Base-by-base conservation (phyloP, 169 alveolate species). In the Besnoitia besnoiti region DNA sequence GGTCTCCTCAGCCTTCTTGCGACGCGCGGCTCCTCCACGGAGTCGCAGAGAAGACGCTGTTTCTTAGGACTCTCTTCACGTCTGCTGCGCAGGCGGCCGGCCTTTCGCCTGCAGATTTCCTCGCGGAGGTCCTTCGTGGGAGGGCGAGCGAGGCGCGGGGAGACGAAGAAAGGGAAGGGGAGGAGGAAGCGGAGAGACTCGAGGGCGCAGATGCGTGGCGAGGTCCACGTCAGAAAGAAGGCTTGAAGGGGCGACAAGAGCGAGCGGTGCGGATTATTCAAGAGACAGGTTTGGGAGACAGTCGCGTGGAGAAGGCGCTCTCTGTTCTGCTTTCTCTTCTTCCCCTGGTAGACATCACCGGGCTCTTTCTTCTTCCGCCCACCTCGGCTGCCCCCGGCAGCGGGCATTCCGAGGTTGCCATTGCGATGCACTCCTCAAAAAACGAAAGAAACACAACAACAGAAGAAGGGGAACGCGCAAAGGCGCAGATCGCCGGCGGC, bases 11-110 rank as follows among this genome's bases (percentile, higher is more conserved):
- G n/a, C n/a, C n/a, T n/a, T n/a, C 67, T n/a, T 73, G 44, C n/a
- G 82, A 42, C 47, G 82, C 82, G 14, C 67, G 67, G 14, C 24
- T 51, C 27, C n/a, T 73, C 24, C 82, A 37, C 3, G 87, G 40
- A 40, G 21, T 42, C 12, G 50, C 47, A 8, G 87, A 77, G 59
- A 77, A 77, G 59, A 42, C 55, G 14, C 19, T 77, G 39, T 27
- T 77, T 37, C 59, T 42, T 27, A 51, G 87, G 47, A 3, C n/a
- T 51, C 87, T 77, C 59, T 77, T 77, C 55, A 12, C 61, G 87
- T 40, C 59, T 24, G 87, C 87, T 10, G 87, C 55, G 10, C 59
- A 55, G 2, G 87, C 87, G 7, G 87, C 87, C 5, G 55, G 55
- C 30, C 14, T 19, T 55, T 40, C 87, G 0, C 39, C 87, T 51